Evolutionary conservation across 1,284 basidiomycete species (phyloP), one percentile per base, ranked within the genome.

Genomic region (Trichosporon inkin): DNA sequence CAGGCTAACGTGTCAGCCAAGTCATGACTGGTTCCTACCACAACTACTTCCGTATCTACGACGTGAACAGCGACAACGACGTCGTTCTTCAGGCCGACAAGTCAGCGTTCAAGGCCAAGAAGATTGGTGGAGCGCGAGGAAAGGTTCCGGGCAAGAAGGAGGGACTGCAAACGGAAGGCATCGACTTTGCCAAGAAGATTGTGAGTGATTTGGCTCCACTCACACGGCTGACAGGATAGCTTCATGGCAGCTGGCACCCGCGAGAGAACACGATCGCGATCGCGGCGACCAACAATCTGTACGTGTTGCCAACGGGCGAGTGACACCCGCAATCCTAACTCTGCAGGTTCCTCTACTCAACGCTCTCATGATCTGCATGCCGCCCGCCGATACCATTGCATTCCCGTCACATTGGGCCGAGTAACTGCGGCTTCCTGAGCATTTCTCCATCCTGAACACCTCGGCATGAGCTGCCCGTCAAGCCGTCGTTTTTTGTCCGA

Each of bases 121-220:
- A 98, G 83, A 90, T 95, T 62, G 91, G 82, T 4, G 89, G 88
- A 0, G 87, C 89, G 11, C 80, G 90, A 61, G 86, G 86, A 47
- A 89, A 90, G 83, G 88, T 90, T 69, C 84, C 85, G 51, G 85
- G 86, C 52, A 75, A 80, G 71, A 86, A 89, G 78, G 90, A 93
- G 67, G 85, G 86, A 40, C 88, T 95, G 86, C 89, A 92, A 72
- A 81, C 90, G 69, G 92, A 96, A 72, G 87, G 89, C 39, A 84
- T 95, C 68, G 93, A 97, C 80, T 99, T 98, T 80, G 95, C 95
- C 81, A 99, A 98, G 88, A 99, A 99, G 86, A 99, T 99, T 73
- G 75, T 84, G 61, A 79, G 83, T 70, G 3, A 10, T 2, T 32
- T 11, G 37, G 8, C 49, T 54, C 13, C 11, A 41, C 14, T 0